These are phyloP conservation scores for Talaromyces piceae DNA, from an alignment of 2,329 filamentous ascomycete genomes.

Conservation along the genomic window DNA sequence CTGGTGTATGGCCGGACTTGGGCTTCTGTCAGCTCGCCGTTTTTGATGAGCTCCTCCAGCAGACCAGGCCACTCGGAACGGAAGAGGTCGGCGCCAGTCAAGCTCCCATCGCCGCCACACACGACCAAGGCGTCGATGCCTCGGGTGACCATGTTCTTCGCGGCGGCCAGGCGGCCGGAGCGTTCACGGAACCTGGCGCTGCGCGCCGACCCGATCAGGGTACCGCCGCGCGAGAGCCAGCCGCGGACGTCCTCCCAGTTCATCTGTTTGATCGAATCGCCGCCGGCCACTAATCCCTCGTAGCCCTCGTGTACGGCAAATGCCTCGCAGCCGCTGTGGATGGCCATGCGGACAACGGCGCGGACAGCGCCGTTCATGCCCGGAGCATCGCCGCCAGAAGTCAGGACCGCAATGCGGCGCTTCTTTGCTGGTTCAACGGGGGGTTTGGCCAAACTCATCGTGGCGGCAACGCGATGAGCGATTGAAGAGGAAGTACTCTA, in stretches of 20 bases:
- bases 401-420: slow-evolving; percentile 79
- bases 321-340: slow-evolving; percentile 72
- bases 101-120: slow-evolving; percentile 90
- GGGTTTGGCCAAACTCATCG: slow-evolving; percentile 22
- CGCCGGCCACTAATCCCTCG: slow-evolving; percentile 85
- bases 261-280: slow-evolving; percentile 79
- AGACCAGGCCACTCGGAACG: slow-evolving; percentile 85
- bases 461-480: slow-evolving; percentile 4
- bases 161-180: slow-evolving; percentile 70
- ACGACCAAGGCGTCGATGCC: slow-evolving; percentile 96
- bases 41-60: slow-evolving; percentile 73
- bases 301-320: slow-evolving; percentile 90
- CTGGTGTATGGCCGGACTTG: slow-evolving; percentile 72
- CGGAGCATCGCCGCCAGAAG: slow-evolving; percentile 85
- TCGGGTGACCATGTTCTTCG: slow-evolving; percentile 87
- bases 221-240: slow-evolving; percentile 89
- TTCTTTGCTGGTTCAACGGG: slow-evolving; percentile 40
- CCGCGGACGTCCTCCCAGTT: slow-evolving; percentile 90
- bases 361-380: slow-evolving; percentile 92
- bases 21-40: slow-evolving; percentile 59
- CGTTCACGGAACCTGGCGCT: slow-evolving; percentile 91
- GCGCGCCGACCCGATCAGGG: slow-evolving; percentile 88
- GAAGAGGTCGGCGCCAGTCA: slow-evolving; percentile 93
- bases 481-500: neutral
- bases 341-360: slow-evolving; percentile 83